Percentiles rank a stretch among this genome's conserved stretches.
These are phyloP conservation scores for Lasiosphaeriaceae sp. DNA, from an alignment of 495 filamentous ascomycete species.

Conservation along the genomic window DNA sequence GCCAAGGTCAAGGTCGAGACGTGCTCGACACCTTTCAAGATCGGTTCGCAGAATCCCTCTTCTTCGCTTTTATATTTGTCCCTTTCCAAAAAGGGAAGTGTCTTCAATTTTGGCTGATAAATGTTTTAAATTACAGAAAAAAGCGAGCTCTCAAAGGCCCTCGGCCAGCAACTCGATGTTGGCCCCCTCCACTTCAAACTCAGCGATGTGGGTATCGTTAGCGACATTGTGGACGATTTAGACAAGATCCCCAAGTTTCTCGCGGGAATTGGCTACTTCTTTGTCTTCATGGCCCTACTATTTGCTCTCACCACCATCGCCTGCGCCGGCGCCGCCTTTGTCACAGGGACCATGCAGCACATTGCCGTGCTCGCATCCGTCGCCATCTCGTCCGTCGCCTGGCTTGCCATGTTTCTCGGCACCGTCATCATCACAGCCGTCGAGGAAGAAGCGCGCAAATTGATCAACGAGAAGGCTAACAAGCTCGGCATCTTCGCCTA, in stretches of 20 bases:
- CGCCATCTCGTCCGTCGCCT: slow-evolving; percentile 20
- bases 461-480: slow-evolving; percentile 31
- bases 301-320: too few relatives aligned
- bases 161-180: slow-evolving; percentile 49
- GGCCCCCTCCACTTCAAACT: slow-evolving; percentile 43
- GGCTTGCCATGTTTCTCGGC: slow-evolving; percentile 17
- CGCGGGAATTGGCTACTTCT: slow-evolving; percentile 59
- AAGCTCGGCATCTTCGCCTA: slow-evolving; percentile 51
- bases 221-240: slow-evolving; percentile 57
- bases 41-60: too few relatives aligned
- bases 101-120: too few relatives aligned
- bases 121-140: slow-evolving; percentile 22
- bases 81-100: too few relatives aligned
- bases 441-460: slow-evolving; percentile 24
- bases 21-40: too few relatives aligned
- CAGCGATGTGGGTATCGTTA: slow-evolving; percentile 53
- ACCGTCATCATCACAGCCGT: slow-evolving; percentile 29
- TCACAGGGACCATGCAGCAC: not conserved
- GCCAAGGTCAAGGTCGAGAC: too few relatives aligned
- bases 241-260: slow-evolving; percentile 44
- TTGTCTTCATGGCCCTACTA: slow-evolving; percentile 58
- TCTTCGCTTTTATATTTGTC: too few relatives aligned
- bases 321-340: slow-evolving; percentile 19
- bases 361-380: slow-evolving; percentile 29
- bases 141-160: slow-evolving; percentile 54